phyloP scores from a whole-genome alignment of 2,329 filamentous ascomycete genomes.

The Geosmithia putterillii region DNA sequence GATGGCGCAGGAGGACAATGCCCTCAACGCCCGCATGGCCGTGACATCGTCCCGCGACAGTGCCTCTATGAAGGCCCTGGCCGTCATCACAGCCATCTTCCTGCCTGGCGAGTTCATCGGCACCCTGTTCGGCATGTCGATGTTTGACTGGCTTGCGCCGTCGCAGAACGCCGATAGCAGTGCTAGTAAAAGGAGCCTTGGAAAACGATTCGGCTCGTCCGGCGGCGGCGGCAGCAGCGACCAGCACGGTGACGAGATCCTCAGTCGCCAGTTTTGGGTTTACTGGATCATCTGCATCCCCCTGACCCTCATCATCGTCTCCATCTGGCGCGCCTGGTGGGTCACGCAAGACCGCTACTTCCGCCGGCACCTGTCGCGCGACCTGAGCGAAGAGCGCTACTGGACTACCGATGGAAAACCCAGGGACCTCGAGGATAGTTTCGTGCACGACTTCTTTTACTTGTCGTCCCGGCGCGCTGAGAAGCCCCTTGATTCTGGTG shows the following conservation, averaged over 20 bases:
- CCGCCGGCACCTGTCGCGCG: slow-evolving; percentile 27
- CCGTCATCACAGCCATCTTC: slow-evolving; percentile 34
- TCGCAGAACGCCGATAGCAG: slow-evolving; percentile 12
- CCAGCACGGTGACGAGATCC: slow-evolving; percentile 12
- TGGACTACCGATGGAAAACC: slow-evolving; percentile 32
- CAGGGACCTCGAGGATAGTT: slow-evolving; percentile 26
- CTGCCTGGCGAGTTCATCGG: slow-evolving; percentile 32
- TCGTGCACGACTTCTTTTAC: slow-evolving; percentile 30
- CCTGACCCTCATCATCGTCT: slow-evolving; percentile 27
- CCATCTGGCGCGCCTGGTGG: slow-evolving; percentile 33
- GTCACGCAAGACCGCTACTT: slow-evolving; percentile 33
- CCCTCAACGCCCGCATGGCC: slow-evolving; percentile 27
- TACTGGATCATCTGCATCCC: slow-evolving; percentile 32
- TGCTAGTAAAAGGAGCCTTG: slow-evolving; percentile 5
- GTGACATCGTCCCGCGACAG: slow-evolving; percentile 27
- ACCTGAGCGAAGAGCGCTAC: slow-evolving; percentile 34
- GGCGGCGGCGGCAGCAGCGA: slow-evolving; percentile 1
- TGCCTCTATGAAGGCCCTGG: slow-evolving; percentile 34
- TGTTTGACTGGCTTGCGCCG: slow-evolving; percentile 31
- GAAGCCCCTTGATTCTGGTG: too few relatives aligned
- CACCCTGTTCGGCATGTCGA: slow-evolving; percentile 31
- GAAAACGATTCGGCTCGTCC: neutral
- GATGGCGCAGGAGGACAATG: slow-evolving; percentile 36
- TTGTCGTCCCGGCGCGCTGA: slow-evolving; percentile 21
- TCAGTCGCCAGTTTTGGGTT: slow-evolving; percentile 30